Conservation (phyloP, 805 yeast genomes). For the Lachancea cidri region DNA sequence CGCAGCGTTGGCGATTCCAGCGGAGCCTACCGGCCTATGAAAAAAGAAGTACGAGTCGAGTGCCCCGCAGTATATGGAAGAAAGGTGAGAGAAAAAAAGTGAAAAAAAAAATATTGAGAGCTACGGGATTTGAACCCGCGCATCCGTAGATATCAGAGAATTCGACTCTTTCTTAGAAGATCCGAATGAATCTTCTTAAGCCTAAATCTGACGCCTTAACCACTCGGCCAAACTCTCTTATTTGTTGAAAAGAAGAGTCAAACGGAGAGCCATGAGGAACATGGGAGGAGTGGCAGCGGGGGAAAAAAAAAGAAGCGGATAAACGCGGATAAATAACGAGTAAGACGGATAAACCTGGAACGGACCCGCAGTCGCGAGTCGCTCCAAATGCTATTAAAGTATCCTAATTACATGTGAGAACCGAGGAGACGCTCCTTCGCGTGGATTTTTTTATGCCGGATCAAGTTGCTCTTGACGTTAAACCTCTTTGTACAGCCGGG, state of each 20-base stretch:
- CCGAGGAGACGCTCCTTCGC: slow-evolving; percentile 1
- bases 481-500: slow-evolving; percentile 62
- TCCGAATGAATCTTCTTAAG: slow-evolving; percentile 4
- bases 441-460: slow-evolving; percentile 72
- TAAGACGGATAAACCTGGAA: too few relatives aligned
- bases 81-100: neutral
- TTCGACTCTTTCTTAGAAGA: slow-evolving; percentile 6
- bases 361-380: too few relatives aligned
- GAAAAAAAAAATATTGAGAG: slow-evolving; percentile 21
- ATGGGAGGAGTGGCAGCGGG: too few relatives aligned
- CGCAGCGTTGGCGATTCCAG: neutral
- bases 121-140: slow-evolving; percentile 33
- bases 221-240: slow-evolving; percentile 31
- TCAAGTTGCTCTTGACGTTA: slow-evolving; percentile 74
- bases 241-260: neutral
- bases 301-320: too few relatives aligned
- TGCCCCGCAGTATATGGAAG: too few relatives aligned
- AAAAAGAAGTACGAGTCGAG: too few relatives aligned
- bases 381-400: neutral
- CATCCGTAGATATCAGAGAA: slow-evolving; percentile 31
- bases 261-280: too few relatives aligned
- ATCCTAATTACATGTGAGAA: neutral
- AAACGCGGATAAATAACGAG: too few relatives aligned
- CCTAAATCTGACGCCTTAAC: slow-evolving; percentile 33
- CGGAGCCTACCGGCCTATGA: too few relatives aligned